A percentile compares a stretch with the other conserved stretches of the same genome.
Conservation (phyloP, 768 basidiomycete species). For the Mycena pura region DNA sequence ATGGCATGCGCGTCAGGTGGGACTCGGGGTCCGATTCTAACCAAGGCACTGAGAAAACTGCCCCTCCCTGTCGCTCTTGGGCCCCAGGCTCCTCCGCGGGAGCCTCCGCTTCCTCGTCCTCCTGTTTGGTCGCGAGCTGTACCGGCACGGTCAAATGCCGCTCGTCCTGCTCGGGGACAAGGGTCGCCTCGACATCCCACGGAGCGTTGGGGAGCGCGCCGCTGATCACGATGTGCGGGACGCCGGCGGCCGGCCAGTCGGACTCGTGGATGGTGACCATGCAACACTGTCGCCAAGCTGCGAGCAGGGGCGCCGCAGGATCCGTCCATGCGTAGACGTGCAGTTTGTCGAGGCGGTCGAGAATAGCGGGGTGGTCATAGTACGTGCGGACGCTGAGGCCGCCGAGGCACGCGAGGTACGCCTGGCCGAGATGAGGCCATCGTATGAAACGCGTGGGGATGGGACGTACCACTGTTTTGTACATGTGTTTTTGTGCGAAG, state of each 20-base stretch:
- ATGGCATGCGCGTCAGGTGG: no score
- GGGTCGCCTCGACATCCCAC: constrained; percentile 29
- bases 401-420: constrained; percentile 43
- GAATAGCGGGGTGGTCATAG: constrained; percentile 37
- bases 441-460: constrained; percentile 7
- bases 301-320: constrained; percentile 44
- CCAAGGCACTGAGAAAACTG: no score
- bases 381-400: constrained; percentile 46
- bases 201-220: constrained; percentile 47
- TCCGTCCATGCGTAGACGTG: constrained; percentile 53
- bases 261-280: constrained; percentile 53
- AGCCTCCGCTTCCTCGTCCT: neutral
- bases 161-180: constrained; percentile 12
- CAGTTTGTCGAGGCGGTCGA: constrained; percentile 9
- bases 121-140: neutral
- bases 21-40: no score
- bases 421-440: constrained; percentile 38
- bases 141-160: neutral
- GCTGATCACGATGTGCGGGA: constrained; percentile 55
- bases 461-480: constrained; percentile 47
- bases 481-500: constrained; percentile 42
- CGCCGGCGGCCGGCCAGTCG: constrained; percentile 40
- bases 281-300: constrained; percentile 24
- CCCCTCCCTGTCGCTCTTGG: no score
- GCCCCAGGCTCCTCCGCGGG: neutral